Evolutionary conservation across 2,329 filamentous ascomycete genomes (phyloP).

Genomic region (Hypoxylon sp.): DNA sequence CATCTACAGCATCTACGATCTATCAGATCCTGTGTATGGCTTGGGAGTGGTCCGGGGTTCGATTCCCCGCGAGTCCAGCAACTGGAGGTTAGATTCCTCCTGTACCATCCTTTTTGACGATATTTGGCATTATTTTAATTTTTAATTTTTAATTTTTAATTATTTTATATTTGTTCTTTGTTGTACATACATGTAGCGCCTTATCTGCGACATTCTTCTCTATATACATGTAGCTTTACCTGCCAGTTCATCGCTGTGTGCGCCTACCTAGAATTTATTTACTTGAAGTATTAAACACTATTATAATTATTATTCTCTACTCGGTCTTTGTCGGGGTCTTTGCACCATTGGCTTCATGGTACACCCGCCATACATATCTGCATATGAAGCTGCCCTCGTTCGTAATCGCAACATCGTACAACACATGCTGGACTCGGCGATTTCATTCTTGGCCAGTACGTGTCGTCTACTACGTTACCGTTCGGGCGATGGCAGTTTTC

Average conservation of each 20-base stretch:
- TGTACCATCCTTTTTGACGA: constrained; percentile 39
- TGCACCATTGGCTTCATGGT: not conserved
- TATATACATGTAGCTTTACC: too few species aligned
- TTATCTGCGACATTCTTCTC: too few species aligned
- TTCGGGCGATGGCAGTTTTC: constrained; percentile 17
- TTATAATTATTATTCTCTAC: too few species aligned
- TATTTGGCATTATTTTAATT: not conserved
- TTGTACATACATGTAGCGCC: too few species aligned
- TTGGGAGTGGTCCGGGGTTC: constrained; percentile 63
- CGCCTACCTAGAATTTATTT: too few species aligned
- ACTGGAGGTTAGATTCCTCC: constrained; percentile 44
- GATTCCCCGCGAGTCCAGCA: constrained; percentile 64
- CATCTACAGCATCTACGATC: constrained; percentile 35
- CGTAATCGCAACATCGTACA: constrained; percentile 10
- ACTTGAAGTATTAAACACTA: too few species aligned
- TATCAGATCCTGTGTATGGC: too few species aligned
- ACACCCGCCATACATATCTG: not conserved
- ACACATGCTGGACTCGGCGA: constrained; percentile 23
- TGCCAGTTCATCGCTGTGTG: too few species aligned
- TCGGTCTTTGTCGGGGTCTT: too few species aligned
- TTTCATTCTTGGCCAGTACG: constrained; percentile 16
- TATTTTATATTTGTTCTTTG: too few species aligned
- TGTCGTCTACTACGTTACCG: constrained; percentile 14
- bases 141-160: not conserved
- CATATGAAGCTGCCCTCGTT: constrained; percentile 8